These are phyloP conservation scores for Sphaerulina vaccinii DNA, from an alignment of 2,329 filamentous ascomycete species.

Conservation along the genomic window DNA sequence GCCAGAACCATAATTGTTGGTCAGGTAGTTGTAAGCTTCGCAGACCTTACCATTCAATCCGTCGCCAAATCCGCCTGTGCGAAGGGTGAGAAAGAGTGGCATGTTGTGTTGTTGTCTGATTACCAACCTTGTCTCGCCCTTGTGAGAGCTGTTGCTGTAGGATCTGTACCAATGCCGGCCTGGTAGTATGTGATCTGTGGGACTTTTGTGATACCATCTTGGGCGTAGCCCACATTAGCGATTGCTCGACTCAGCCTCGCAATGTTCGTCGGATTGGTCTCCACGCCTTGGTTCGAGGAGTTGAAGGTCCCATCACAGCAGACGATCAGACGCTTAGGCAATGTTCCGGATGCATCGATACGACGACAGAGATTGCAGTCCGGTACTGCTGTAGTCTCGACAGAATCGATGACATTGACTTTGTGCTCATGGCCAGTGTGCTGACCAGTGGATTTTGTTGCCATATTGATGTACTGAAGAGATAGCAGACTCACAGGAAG, in stretches of 20 bases:
- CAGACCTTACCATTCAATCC: constrained; percentile 25
- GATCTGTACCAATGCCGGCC: constrained; percentile 30
- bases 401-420: constrained; percentile 1
- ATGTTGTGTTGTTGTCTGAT: background rate
- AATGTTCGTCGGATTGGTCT: constrained; percentile 30
- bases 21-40: constrained; percentile 33
- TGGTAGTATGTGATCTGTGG: constrained; percentile 35
- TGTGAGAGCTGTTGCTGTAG: constrained; percentile 18
- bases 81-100: background rate
- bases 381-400: constrained; percentile 4
- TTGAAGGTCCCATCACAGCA: constrained; percentile 31
- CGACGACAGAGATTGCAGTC: constrained; percentile 9
- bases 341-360: constrained; percentile 16
- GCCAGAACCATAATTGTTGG: constrained; percentile 31
- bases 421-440: constrained; percentile 1
- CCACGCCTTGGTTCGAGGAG: constrained; percentile 22
- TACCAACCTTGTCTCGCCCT: constrained; percentile 18
- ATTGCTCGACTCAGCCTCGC: constrained; percentile 31
- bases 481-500: background rate
- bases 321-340: constrained; percentile 27
- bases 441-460: background rate
- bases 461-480: background rate
- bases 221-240: constrained; percentile 22
- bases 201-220: constrained; percentile 24
- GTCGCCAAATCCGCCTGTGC: constrained; percentile 20